phyloP scores from a whole-genome alignment of 192 early-diverging fungal genomes.

The Jimgerdemannia flammicorona region DNA sequence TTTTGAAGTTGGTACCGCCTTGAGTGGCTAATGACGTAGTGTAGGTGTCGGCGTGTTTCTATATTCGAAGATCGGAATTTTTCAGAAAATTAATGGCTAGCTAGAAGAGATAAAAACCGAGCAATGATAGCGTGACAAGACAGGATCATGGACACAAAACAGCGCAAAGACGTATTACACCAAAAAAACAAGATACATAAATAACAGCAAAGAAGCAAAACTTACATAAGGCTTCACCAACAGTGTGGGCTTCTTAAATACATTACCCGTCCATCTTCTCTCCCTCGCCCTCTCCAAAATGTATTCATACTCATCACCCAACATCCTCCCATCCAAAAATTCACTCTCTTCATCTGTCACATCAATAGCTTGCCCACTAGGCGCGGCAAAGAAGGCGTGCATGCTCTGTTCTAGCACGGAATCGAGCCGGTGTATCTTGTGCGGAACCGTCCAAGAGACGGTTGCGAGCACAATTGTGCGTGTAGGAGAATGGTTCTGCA shows the following conservation, averaged over 20 bases:
- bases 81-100: not conserved
- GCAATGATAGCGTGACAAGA: too few species aligned
- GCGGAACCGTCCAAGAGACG: not conserved
- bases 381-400: not conserved
- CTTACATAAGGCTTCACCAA: conserved; percentile 39
- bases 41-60: not conserved
- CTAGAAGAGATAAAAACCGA: not conserved
- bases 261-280: conserved; percentile 39
- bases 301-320: conserved; percentile 51
- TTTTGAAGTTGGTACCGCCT: not conserved
- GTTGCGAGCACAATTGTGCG: not conserved
- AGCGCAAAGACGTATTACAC: too few species aligned
- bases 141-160: too few species aligned
- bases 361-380: not conserved
- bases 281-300: conserved; percentile 38
- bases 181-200: too few species aligned
- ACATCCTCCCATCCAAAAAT: conserved; percentile 24
- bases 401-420: not conserved
- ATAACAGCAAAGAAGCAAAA: not conserved
- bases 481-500: not conserved
- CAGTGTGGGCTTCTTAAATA: conserved; percentile 36
- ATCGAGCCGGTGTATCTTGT: not conserved
- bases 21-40: not conserved
- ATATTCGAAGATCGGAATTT: not conserved
- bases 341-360: not conserved